A percentile compares a stretch with the other conserved stretches of the same genome.
Conservation (phyloP, 345 rosid species). For the Hirschfeldia incana region DNA sequence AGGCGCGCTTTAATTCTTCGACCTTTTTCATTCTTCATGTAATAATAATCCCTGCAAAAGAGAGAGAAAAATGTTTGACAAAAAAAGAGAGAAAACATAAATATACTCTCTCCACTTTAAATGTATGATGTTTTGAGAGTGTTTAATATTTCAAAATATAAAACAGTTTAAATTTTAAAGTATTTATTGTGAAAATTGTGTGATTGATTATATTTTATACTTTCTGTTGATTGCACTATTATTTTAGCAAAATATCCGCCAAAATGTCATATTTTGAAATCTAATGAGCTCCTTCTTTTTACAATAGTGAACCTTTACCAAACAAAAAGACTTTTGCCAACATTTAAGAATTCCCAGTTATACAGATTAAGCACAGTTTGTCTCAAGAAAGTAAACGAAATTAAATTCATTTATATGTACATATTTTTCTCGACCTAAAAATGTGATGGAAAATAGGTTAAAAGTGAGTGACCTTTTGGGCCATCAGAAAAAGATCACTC, state of each 20-base stretch:
- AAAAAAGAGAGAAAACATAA: no score
- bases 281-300: no score
- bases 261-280: no score
- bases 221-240: neutral
- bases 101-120: neutral
- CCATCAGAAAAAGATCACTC: constrained; percentile 33
- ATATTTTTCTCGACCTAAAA: neutral
- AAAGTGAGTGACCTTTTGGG: constrained; percentile 41
- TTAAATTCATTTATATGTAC: neutral
- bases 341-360: no score
- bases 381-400: neutral
- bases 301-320: no score
- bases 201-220: neutral
- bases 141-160: no score
- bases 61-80: neutral
- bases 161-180: neutral
- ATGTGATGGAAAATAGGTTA: constrained; percentile 1
- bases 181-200: neutral
- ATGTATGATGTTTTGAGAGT: neutral
- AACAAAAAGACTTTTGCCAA: no score
- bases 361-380: neutral
- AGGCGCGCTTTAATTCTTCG: constrained; percentile 20
- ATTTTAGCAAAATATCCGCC: no score
- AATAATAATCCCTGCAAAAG: neutral
- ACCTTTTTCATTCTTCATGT: constrained; percentile 2